Conservation (phyloP, 257 asterid species). For the Ocimum tenuiflorum region DNA sequence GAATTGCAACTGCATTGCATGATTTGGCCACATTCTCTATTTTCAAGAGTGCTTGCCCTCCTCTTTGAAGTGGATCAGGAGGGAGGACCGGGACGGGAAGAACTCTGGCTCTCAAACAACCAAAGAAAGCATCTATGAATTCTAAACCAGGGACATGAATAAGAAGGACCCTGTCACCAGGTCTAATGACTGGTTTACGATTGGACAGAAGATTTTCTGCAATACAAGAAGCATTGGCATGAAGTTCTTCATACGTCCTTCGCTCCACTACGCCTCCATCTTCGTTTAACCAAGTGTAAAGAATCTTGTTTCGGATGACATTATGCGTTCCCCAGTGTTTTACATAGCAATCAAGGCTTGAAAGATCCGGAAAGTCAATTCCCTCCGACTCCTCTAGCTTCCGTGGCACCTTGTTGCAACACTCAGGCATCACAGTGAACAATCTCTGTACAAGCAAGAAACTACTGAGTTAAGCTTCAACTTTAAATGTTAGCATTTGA, state of each 20-base stretch:
- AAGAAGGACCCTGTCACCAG: constrained; percentile 73
- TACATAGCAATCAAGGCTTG: constrained; percentile 60
- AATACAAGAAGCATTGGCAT: constrained; percentile 57
- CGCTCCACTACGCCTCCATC: constrained; percentile 42
- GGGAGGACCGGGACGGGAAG: constrained; percentile 87
- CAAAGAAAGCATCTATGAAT: constrained; percentile 75
- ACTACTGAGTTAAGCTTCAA: not conserved
- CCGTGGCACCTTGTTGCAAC: constrained; percentile 31
- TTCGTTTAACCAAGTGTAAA: constrained; percentile 72
- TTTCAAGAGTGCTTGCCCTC: constrained; percentile 77
- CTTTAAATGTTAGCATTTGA: not conserved
- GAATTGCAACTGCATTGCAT: constrained; percentile 62
- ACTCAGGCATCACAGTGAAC: constrained; percentile 37
- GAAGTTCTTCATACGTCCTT: constrained; percentile 54
- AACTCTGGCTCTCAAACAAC: constrained; percentile 68
- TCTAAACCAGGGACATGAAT: constrained; percentile 77
- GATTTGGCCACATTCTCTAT: constrained; percentile 64
- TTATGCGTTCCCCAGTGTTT: constrained; percentile 64
- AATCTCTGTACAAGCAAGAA: constrained; percentile 47
- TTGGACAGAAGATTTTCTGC: constrained; percentile 62
- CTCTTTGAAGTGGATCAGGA: constrained; percentile 87
- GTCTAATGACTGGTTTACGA: constrained; percentile 47
- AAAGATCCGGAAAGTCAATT: constrained; percentile 53
- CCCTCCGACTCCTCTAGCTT: constrained; percentile 39
- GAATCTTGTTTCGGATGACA: constrained; percentile 36